Evolutionary conservation across 1,139 yeast genomes (phyloP).

Genomic region (Eremothecium gossypii): DNA sequence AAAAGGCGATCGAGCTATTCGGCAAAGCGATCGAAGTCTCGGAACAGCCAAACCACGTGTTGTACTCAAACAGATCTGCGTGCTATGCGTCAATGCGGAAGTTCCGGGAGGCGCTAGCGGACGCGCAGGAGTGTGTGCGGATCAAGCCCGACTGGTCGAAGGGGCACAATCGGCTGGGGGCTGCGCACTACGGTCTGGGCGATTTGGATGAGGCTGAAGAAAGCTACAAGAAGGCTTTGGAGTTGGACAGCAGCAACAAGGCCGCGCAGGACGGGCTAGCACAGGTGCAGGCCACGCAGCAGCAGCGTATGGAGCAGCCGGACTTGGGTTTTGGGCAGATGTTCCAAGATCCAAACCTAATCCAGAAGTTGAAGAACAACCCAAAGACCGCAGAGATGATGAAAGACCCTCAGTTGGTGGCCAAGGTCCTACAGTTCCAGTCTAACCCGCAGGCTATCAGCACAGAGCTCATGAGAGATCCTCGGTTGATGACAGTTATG

Average conservation of each 20-base stretch:
- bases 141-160: constrained; percentile 86
- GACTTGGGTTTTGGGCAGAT: constrained; percentile 71
- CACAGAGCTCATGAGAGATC: constrained; percentile 61
- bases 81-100: constrained; percentile 73
- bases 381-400: constrained; percentile 83
- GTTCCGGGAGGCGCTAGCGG: constrained; percentile 64
- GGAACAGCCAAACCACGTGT: constrained; percentile 73
- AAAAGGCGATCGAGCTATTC: constrained; percentile 70
- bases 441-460: constrained; percentile 65
- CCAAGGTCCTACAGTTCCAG: constrained; percentile 57
- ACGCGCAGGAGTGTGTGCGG: constrained; percentile 73
- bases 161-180: constrained; percentile 89
- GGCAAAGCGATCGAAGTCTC: constrained; percentile 85
- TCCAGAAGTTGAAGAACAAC: constrained; percentile 64
- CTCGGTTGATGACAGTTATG: constrained; percentile 80
- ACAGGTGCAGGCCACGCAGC: constrained; percentile 41
- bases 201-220: constrained; percentile 60
- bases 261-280: constrained; percentile 81
- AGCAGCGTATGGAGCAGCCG: constrained; percentile 35
- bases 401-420: constrained; percentile 80
- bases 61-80: constrained; percentile 92
- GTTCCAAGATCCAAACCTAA: constrained; percentile 72
- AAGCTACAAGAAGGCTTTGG: constrained; percentile 72
- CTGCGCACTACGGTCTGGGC: constrained; percentile 83
- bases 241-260: constrained; percentile 70